A percentile compares a stretch with the other conserved stretches of the same genome.
phyloP scores from a whole-genome alignment of 2,329 filamentous ascomycete species.

The Zasmidium angulare region DNA sequence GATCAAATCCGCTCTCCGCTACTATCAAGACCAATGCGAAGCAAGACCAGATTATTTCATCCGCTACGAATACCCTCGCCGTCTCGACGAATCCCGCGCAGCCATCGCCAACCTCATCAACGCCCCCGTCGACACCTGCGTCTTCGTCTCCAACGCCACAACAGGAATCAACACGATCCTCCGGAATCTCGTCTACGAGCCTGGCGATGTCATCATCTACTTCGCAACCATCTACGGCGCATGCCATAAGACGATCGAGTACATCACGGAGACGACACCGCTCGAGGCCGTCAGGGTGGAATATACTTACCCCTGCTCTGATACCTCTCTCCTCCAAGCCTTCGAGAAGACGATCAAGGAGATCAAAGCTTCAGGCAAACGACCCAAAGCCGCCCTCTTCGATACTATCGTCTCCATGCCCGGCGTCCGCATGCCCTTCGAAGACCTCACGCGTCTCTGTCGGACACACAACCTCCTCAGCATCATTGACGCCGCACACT shows the following conservation, averaged over 20 bases:
- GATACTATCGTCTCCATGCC: conserved; percentile 80
- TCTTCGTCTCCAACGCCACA: conserved; percentile 81
- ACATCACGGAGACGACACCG: conserved; percentile 66
- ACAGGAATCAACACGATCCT: conserved; percentile 75
- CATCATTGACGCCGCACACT: conserved; percentile 81
- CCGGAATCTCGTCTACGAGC: conserved; percentile 67
- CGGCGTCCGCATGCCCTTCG: conserved; percentile 77
- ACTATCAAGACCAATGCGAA: conserved; percentile 69
- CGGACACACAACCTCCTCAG: conserved; percentile 67
- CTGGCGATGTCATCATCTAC: conserved; percentile 73
- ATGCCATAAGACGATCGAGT: conserved; percentile 72
- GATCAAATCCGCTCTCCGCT: conserved; percentile 60
- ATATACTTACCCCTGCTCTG: conserved; percentile 68
- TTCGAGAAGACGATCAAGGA: conserved; percentile 61
- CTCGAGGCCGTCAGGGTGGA: conserved; percentile 55
- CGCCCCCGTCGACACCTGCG: conserved; percentile 63
- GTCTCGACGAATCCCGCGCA: conserved; percentile 64
- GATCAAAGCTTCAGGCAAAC: conserved; percentile 57
- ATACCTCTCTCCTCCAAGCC: conserved; percentile 61
- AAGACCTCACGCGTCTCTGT: conserved; percentile 64
- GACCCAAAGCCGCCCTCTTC: conserved; percentile 68
- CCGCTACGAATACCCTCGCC: conserved; percentile 62
- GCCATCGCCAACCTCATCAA: conserved; percentile 67
- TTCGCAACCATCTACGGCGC: conserved; percentile 78
- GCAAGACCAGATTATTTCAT: conserved; percentile 73